Percentiles rank a stretch among this genome's conserved stretches.
phyloP scores from a whole-genome alignment of 2,329 filamentous ascomycete genomes.

The Exophiala sp. region DNA sequence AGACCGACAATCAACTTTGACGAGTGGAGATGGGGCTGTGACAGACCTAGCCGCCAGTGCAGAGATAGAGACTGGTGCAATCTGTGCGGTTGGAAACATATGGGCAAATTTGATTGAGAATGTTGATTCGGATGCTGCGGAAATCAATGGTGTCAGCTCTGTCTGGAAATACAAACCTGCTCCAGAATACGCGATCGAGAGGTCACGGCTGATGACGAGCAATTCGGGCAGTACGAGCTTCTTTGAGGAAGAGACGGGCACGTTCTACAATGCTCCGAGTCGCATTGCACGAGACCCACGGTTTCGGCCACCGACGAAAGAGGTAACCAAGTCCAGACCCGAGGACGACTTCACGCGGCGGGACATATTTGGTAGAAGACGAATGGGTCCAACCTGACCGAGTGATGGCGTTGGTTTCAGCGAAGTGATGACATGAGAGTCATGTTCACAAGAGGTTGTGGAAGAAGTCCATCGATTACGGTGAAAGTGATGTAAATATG shows the following conservation, averaged over 20 bases:
- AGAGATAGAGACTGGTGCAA: constrained; percentile 17
- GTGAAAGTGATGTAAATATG: no score
- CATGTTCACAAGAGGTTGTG: no score
- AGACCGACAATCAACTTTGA: neutral
- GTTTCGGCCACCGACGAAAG: constrained; percentile 24
- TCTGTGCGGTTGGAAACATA: constrained; percentile 23
- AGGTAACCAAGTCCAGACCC: constrained; percentile 18
- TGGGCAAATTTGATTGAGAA: constrained; percentile 14
- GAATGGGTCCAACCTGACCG: constrained; percentile 7
- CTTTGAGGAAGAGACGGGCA: constrained; percentile 24
- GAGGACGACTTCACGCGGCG: constrained; percentile 24
- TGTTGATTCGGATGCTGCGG: constrained; percentile 1
- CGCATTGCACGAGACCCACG: constrained; percentile 27
- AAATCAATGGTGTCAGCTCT: neutral
- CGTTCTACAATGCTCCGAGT: constrained; percentile 22
- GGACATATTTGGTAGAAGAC: constrained; percentile 21
- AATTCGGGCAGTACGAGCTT: constrained; percentile 19
- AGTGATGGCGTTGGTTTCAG: neutral
- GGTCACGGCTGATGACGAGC: constrained; percentile 14
- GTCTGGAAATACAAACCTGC: constrained; percentile 20
- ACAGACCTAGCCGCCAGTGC: constrained; percentile 1
- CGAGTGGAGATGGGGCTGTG: neutral
- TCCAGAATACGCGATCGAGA: constrained; percentile 25
- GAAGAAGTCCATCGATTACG: no score
- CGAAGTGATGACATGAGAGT: neutral